Evolutionary conservation across 441 rosid genomes (phyloP).

Genomic region (Bocquillonia castaneifolia): DNA sequence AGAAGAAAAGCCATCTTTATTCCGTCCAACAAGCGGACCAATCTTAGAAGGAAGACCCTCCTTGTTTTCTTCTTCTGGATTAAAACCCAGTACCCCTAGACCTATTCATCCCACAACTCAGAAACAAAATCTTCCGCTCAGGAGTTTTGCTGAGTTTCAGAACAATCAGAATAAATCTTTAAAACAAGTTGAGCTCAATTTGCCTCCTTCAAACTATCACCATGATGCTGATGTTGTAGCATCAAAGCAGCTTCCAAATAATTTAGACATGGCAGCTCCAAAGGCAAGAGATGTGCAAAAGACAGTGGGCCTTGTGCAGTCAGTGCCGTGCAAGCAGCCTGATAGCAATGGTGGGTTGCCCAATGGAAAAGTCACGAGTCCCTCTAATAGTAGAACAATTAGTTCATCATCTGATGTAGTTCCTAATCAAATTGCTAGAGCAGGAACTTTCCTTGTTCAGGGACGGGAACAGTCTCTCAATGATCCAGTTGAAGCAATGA

Average conservation of each 20-base stretch:
- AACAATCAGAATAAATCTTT: slow-evolving; percentile 42
- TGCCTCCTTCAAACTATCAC: slow-evolving; percentile 53
- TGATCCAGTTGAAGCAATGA: slow-evolving; percentile 68
- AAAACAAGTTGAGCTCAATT: slow-evolving; percentile 70
- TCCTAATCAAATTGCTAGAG: slow-evolving; percentile 44
- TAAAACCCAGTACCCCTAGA: slow-evolving; percentile 24
- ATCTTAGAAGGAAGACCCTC: slow-evolving; percentile 40
- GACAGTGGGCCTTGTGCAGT: slow-evolving; percentile 32
- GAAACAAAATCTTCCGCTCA: slow-evolving; percentile 37
- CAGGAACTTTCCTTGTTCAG: slow-evolving; percentile 33
- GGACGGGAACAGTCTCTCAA: slow-evolving; percentile 42
- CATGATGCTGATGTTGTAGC: slow-evolving; percentile 34
- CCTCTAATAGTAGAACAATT: slow-evolving; percentile 35
- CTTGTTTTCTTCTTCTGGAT: slow-evolving; percentile 32
- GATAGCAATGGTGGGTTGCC: slow-evolving; percentile 41
- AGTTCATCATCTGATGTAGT: slow-evolving; percentile 40
- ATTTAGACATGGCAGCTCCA: slow-evolving; percentile 36
- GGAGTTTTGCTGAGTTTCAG: slow-evolving; percentile 35
- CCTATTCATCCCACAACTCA: slow-evolving; percentile 29
- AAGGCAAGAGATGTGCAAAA: slow-evolving; percentile 38
- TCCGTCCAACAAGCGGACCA: slow-evolving; percentile 32
- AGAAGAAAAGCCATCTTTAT: slow-evolving; percentile 37
- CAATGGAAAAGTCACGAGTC: slow-evolving; percentile 40
- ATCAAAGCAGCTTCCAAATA: slow-evolving; percentile 41
- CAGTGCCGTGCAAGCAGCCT: slow-evolving; percentile 41